A percentile compares a stretch with the other conserved stretches of the same genome.
Conservation (phyloP, 2,329 filamentous ascomycete genomes). For the Talaromyces sp. region DNA sequence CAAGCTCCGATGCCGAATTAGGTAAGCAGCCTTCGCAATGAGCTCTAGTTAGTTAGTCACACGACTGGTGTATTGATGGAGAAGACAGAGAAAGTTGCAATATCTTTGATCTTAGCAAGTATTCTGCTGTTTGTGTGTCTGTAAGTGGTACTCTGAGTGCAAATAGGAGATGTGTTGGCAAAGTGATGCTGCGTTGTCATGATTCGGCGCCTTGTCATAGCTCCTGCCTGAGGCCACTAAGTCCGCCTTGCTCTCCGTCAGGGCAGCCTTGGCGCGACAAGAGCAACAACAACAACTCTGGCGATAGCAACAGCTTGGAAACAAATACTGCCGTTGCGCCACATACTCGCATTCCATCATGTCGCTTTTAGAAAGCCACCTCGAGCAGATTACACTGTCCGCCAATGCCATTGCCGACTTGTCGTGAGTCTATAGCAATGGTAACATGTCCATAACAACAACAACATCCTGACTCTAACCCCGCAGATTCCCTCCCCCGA, state of each 20-base stretch:
- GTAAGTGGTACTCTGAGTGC: too few relatives aligned
- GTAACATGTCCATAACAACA: not conserved
- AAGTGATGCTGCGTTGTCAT: slow-evolving; percentile 9
- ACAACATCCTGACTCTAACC: not conserved
- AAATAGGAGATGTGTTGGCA: slow-evolving; percentile 4
- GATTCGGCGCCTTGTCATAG: slow-evolving; percentile 10
- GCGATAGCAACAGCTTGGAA: not conserved
- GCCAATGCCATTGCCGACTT: slow-evolving; percentile 70
- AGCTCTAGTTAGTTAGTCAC: not conserved
- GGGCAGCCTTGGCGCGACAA: not conserved
- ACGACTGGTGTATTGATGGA: not conserved
- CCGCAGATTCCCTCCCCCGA: slow-evolving; percentile 76
- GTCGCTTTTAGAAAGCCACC: slow-evolving; percentile 64
- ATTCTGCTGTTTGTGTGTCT: too few relatives aligned
- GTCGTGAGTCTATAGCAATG: slow-evolving; percentile 51
- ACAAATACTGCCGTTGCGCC: not conserved
- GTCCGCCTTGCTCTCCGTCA: not conserved
- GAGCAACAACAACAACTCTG: not conserved
- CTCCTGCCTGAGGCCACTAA: slow-evolving; percentile 14
- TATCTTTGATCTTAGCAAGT: too few relatives aligned
- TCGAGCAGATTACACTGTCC: slow-evolving; percentile 73
- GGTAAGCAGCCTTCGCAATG: slow-evolving; percentile 9
- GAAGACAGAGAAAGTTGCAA: too few relatives aligned
- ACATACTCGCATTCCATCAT: slow-evolving; percentile 43
- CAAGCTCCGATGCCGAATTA: slow-evolving; percentile 10